A percentile compares a stretch with the other conserved stretches of the same genome.
These are phyloP conservation scores for Persicaria maculosa DNA, from an alignment of 148 eudicot genomes.

Conservation along the genomic window DNA sequence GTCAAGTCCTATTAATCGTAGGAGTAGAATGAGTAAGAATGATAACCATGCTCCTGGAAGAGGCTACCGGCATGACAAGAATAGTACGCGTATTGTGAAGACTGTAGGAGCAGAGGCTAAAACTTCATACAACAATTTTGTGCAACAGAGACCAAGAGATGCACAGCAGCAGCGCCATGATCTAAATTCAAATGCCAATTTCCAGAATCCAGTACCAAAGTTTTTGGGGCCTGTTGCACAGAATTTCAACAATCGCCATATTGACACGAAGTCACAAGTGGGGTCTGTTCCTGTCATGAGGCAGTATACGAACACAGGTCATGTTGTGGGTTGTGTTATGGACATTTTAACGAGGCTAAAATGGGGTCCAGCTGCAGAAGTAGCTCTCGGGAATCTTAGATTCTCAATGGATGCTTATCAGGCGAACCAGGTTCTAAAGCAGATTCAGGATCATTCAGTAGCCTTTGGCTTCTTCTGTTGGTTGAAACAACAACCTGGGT, in stretches of 20 bases:
- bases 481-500: conserved; percentile 73
- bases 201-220: conserved; percentile 31
- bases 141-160: conserved; percentile 36
- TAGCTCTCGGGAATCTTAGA: conserved; percentile 65
- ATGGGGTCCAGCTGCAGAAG: conserved; percentile 83
- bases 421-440: conserved; percentile 89
- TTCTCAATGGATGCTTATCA: conserved; percentile 74
- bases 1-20: conserved; percentile 27
- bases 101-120: conserved; percentile 20
- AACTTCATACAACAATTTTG: conserved; percentile 25
- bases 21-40: conserved; percentile 26
- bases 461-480: conserved; percentile 87
- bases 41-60: conserved; percentile 27
- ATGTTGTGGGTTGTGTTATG: conserved; percentile 48
- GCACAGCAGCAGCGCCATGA: conserved; percentile 18
- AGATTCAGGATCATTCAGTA: conserved; percentile 61
- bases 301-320: conserved; percentile 39
- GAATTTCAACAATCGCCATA: conserved; percentile 26
- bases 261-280: conserved; percentile 28
- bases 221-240: conserved; percentile 23
- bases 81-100: conserved; percentile 22
- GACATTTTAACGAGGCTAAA: conserved; percentile 51
- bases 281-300: conserved; percentile 30
- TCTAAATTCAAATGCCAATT: conserved; percentile 14
- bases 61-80: conserved; percentile 21